Base-by-base conservation (phyloP, 2,329 filamentous ascomycete genomes). In the Aspergillus eucalypticola region DNA sequence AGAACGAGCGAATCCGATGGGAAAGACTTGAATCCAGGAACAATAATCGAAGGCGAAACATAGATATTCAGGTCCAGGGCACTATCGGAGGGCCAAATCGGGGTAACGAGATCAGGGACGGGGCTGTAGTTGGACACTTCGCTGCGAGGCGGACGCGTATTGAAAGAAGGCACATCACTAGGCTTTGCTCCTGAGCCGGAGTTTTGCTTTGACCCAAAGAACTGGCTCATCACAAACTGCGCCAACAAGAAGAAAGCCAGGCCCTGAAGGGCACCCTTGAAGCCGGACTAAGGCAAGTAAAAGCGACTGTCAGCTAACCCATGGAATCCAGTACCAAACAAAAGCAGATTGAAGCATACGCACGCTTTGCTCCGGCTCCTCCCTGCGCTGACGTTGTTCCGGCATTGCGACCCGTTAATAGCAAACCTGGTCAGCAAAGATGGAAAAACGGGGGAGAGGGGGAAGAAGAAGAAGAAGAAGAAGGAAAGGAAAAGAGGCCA, bases 1-100 rank as follows among this genome's bases (percentile, higher is more conserved):
- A 96, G 79, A 29, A 97, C 88, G 41, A 95, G 79, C 55, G 86
- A 86, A 58, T 91, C 88, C 51, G 84, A 78, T 2, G 89, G 82
- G 42, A 88, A 83, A 52, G 85, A 81, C 64, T 85, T 84, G 66
- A 96, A 84, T 17, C 69, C 64, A 13, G 86, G 86, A 62, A 91
- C 85, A 35, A 85, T 84, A 65, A 90, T 83, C 8, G 89, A 90
- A 11, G 90, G 85, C 51, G 92, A 94, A 58, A 98, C 85, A 68
- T 94, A 95, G 72, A 99, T 85, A 66, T 86, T 82, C 68, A 99
- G 86, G 76, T 99, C 95, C 67, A 99, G 77, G 61, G 86, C 81
- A 69, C 87, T 90, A 73, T 95, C 87, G 51, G 84, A 80, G 2
- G 91, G 87, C 95, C 95, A 99, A 71, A 98, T 92, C 21, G 95